A percentile compares a stretch with the other conserved stretches of the same genome.
These are phyloP conservation scores for Dissophora globulifera DNA, from an alignment of 192 early-diverging fungal genomes.

Conservation along the genomic window DNA sequence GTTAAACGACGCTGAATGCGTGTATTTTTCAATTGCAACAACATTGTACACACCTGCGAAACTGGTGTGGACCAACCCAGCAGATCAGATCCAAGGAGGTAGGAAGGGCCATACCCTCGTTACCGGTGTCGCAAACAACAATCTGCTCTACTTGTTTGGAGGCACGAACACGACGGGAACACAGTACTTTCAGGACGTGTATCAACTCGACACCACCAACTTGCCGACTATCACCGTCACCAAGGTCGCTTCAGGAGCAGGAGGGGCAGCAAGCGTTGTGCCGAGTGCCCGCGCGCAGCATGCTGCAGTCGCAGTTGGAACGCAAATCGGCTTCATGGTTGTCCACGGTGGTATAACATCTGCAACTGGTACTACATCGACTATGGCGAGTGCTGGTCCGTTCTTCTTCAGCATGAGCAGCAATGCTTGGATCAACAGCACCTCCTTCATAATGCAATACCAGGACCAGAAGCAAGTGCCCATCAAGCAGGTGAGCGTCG, in stretches of 20 bases:
- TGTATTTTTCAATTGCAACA: conserved; percentile 20
- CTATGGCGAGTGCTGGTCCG: background rate
- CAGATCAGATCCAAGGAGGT: conserved; percentile 4
- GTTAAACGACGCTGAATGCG: conserved; percentile 19
- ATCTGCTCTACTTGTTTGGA: conserved; percentile 38
- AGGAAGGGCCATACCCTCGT: conserved; percentile 17
- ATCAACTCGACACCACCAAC: conserved; percentile 16
- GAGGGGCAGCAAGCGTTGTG: background rate
- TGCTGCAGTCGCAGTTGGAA: conserved; percentile 14
- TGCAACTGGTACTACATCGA: background rate
- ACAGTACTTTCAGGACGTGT: conserved; percentile 17
- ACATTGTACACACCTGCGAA: background rate
- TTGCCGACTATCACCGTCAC: conserved; percentile 11
- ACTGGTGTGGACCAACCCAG: conserved; percentile 3
- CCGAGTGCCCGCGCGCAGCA: conserved; percentile 22
- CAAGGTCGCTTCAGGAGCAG: conserved; percentile 1
- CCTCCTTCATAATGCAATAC: conserved; percentile 4
- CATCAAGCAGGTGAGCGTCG: background rate
- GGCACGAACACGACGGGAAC: conserved; percentile 5
- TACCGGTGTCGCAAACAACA: background rate
- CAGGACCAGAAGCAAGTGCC: background rate
- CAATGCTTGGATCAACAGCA: conserved; percentile 16
- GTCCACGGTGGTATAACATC: conserved; percentile 19
- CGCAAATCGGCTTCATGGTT: conserved; percentile 22
- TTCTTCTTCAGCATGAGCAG: conserved; percentile 16